Base-by-base conservation (phyloP, 163 green algal species). In the Chlamydomonas reinhardtii region DNA sequence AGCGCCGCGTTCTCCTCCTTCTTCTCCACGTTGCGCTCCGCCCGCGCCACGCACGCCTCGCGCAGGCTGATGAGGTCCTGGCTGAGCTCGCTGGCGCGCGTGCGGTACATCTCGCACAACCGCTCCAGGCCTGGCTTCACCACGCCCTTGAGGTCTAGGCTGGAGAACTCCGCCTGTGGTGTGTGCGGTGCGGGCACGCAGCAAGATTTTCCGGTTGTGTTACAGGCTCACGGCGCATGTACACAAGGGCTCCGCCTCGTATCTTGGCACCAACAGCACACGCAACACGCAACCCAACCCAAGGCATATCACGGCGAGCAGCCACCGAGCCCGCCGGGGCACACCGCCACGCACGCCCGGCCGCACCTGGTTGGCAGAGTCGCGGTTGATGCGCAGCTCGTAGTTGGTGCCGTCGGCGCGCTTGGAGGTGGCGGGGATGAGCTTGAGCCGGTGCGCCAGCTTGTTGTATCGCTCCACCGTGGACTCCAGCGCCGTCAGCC, bases 401-500 rank as follows among this genome's bases (percentile, higher is more conserved):
- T 94, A 99, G 27, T 91, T 89, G 32, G 95, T 83, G 9, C 96
- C 96, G 39, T 89, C 92, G 1, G 96, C 96, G 31, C 95, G 93
- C 91, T 99, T 99, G 77, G 95, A 95, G 35, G 88, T 95, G 1
- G 91, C 91, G 31, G 97, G 97, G 70, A 98, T 90, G 1, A 99
- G 92, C 89, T 96, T 93, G 74, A 99, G 91, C 64, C 92, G 74
- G 85, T 96, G 92, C 34, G 92, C 94, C 43, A 91, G 78, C 71
- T 89, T 84, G 86, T 98, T 88, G 90, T 98, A 98, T 34, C 89
- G 88, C 82, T 92, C 89, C 72, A 91, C 73, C 16, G 56, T 74
- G 20, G 83, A 83, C 65, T 98, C 96, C 74, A 98, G 89, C 0
- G 70, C 88, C 66, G 97, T 95, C 48, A 97, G 80, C 4, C 12